phyloP scores from a whole-genome alignment of 805 yeast genomes.

The Starmerella bombi region DNA sequence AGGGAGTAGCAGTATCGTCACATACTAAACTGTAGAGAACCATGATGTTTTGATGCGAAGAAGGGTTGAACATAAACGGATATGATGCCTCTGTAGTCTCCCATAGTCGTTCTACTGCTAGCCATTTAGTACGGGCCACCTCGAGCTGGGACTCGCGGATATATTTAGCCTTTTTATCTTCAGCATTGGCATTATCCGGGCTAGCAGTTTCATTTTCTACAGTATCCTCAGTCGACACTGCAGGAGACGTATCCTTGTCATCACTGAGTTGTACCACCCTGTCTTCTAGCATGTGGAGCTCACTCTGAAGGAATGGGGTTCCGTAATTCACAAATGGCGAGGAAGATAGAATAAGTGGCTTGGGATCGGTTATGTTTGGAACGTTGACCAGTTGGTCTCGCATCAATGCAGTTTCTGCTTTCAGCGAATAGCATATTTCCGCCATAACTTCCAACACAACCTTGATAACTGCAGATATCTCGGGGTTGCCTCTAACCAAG shows the following conservation, averaged over 20 bases:
- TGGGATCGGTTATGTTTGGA: slow-evolving; percentile 25
- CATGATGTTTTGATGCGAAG: slow-evolving; percentile 64
- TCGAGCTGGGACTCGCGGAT: slow-evolving; percentile 25
- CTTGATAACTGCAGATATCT: slow-evolving; percentile 54
- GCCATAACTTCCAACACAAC: slow-evolving; percentile 69
- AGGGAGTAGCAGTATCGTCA: slow-evolving; percentile 74
- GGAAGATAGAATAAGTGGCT: slow-evolving; percentile 42
- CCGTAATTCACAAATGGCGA: slow-evolving; percentile 76
- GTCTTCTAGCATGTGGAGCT: slow-evolving; percentile 43
- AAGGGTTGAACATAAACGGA: slow-evolving; percentile 52
- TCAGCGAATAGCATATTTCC: slow-evolving; percentile 62
- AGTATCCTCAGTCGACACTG: slow-evolving; percentile 33
- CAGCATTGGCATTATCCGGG: slow-evolving; percentile 1
- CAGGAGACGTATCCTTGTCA: not conserved
- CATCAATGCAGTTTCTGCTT: slow-evolving; percentile 62
- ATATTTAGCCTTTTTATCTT: slow-evolving; percentile 28
- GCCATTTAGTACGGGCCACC: slow-evolving; percentile 25
- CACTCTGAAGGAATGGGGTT: slow-evolving; percentile 48
- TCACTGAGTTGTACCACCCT: slow-evolving; percentile 18
- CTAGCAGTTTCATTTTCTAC: slow-evolving; percentile 16
- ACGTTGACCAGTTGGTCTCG: slow-evolving; percentile 49
- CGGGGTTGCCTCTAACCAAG: slow-evolving; percentile 62
- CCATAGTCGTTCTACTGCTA: slow-evolving; percentile 47
- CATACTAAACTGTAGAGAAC: slow-evolving; percentile 73
- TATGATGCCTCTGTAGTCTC: slow-evolving; percentile 43